phyloP scores from a whole-genome alignment of 805 yeast species.

The Wickerhamomyces canadensis region DNA sequence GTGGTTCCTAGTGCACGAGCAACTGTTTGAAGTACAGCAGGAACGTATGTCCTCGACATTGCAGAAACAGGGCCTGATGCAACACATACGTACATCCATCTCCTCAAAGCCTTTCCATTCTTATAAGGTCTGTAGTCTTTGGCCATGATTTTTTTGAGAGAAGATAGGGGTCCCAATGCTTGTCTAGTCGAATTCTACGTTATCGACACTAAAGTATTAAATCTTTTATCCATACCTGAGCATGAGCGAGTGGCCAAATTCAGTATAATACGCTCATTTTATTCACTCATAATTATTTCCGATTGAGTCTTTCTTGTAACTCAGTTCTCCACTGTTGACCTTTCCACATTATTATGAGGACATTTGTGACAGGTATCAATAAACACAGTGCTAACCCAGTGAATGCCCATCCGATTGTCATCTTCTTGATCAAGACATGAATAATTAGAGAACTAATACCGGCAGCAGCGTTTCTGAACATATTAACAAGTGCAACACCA shows the following conservation, averaged over 20 bases:
- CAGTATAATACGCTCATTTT: no score
- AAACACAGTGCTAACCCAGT: slow-evolving; percentile 41
- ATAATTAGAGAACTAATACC: slow-evolving; percentile 46
- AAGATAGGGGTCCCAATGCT: no score
- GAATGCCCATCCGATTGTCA: slow-evolving; percentile 52
- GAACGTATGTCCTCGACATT: slow-evolving; percentile 35
- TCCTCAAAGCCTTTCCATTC: slow-evolving; percentile 19
- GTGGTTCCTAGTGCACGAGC: slow-evolving; percentile 29
- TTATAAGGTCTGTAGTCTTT: background rate
- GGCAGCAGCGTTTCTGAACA: slow-evolving; percentile 48
- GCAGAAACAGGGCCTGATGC: slow-evolving; percentile 39
- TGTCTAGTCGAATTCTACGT: no score
- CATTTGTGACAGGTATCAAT: slow-evolving; percentile 17
- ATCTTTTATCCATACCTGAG: no score
- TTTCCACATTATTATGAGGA: slow-evolving; percentile 8
- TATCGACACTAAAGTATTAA: no score
- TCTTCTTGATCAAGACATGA: slow-evolving; percentile 26
- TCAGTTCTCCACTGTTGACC: slow-evolving; percentile 19
- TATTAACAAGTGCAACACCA: slow-evolving; percentile 47
- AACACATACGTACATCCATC: slow-evolving; percentile 36
- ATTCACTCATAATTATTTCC: no score
- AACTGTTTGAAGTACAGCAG: slow-evolving; percentile 34
- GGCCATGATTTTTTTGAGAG: background rate
- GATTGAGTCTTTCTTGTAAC: background rate
- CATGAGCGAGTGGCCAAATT: no score